These are phyloP conservation scores for Scheffersomyces lignicola DNA, from an alignment of 1,139 yeast genomes.

Conservation along the genomic window DNA sequence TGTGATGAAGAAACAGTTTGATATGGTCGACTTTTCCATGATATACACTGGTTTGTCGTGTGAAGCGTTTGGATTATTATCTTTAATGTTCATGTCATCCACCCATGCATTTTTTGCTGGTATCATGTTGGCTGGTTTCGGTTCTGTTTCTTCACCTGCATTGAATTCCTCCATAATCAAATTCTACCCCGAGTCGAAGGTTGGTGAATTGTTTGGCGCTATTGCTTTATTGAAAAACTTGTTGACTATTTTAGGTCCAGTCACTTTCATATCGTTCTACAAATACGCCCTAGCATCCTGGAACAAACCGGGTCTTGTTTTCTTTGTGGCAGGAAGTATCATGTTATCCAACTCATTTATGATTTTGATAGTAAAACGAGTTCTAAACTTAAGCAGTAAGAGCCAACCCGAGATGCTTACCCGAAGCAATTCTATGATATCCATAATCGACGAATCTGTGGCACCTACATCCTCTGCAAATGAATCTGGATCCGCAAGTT, in stretches of 20 bases:
- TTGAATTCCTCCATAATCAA: constrained; percentile 36
- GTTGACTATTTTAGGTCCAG: constrained; percentile 26
- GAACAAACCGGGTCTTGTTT: constrained; percentile 19
- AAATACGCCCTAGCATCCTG: constrained; percentile 21
- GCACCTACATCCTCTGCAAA: background rate
- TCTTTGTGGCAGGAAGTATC: constrained; percentile 13
- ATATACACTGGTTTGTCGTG: constrained; percentile 26
- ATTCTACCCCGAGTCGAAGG: constrained; percentile 38
- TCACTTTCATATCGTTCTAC: constrained; percentile 29
- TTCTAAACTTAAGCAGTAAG: constrained; percentile 14
- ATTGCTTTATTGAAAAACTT: constrained; percentile 34
- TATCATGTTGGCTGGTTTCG: constrained; percentile 45
- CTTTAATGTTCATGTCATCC: constrained; percentile 20
- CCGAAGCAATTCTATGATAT: constrained; percentile 18
- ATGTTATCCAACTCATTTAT: constrained; percentile 8
- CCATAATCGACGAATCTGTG: constrained; percentile 5
- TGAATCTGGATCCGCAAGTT: constrained; percentile 1
- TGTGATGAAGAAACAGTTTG: constrained; percentile 44
- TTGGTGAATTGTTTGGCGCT: constrained; percentile 44
- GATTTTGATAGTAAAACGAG: constrained; percentile 14
- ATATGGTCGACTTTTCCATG: constrained; percentile 53
- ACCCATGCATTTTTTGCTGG: constrained; percentile 20
- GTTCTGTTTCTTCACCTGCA: constrained; percentile 39
- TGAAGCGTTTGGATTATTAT: constrained; percentile 44
- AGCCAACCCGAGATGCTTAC: constrained; percentile 14